Evolutionary conservation across 345 rosid genomes (phyloP), one percentile per base, ranked within the genome.

Genomic region (Cardamine occulta): DNA sequence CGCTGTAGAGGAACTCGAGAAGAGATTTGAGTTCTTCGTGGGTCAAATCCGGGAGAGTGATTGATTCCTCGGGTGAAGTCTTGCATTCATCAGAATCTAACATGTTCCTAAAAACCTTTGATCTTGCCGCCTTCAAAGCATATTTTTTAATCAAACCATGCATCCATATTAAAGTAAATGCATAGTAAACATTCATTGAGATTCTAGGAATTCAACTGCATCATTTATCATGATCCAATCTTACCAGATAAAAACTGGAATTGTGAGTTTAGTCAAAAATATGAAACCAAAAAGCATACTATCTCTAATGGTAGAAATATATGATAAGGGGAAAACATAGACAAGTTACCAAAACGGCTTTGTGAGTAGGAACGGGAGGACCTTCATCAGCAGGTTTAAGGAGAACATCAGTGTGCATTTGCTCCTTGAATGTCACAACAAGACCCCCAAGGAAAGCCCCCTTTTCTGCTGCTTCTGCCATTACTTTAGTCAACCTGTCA

Each of bases 21-120:
- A 77, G 66, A 32, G 71, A 70, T 0, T 34, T 63, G 72, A 77
- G 80, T 29, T 77, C 66, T 0, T 63, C 53, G 66, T 76, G 71
- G 14, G 42, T 54, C 59, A 76, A 23, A 39, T 77, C 75, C 0
- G 72, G 66, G 72, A 77, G 60, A 15, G 71, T 77, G 72, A 70
- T 70, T 1, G 72, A 77, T 23, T 70, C 66, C 71, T 63, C 75
- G 1, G 71, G 0, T 1, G 72, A 63, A 31, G 75, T n/a, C 28
- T 77, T 77, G 80, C 80, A 77, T 70, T 77, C 80, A 47, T 77
- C 80, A n/a, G 80, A 70, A 37, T 77, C 76, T 8, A 70, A 53
- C 80, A 77, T 70, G 76, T 77, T 70, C 45, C 71, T 63, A 44
- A 77, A 77, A 8, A 63, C 80, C 71, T 62, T 76, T 63, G 80